Evolutionary conservation across 805 yeast genomes (phyloP).

Genomic region (Hanseniaspora guilliermondii): DNA sequence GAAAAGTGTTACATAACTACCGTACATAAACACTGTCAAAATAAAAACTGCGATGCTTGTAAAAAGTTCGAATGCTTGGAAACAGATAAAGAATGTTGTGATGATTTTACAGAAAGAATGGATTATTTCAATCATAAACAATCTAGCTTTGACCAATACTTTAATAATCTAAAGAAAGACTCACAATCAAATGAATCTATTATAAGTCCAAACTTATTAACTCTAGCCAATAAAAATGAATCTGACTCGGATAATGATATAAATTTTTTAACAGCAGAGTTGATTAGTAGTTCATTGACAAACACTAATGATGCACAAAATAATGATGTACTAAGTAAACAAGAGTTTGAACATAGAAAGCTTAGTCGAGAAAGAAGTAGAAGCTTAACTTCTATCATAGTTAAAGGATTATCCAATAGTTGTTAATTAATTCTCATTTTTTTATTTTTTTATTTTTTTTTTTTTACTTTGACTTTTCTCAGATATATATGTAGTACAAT

Average conservation of each 20-base stretch:
- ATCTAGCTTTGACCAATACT: conserved; percentile 5
- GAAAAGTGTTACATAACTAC: neutral
- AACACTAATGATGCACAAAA: neutral
- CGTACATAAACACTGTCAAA: neutral
- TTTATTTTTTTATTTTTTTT: too few species aligned
- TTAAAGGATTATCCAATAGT: conserved; percentile 7
- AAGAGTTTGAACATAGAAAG: conserved; percentile 1
- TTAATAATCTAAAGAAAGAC: neutral
- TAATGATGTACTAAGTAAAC: neutral
- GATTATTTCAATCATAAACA: conserved; percentile 6
- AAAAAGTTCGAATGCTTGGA: neutral
- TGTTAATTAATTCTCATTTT: neutral
- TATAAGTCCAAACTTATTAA: neutral
- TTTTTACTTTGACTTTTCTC: too few species aligned
- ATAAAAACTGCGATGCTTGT: neutral
- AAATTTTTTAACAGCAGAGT: neutral
- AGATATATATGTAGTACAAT: too few species aligned
- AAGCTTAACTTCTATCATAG: conserved; percentile 4
- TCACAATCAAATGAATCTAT: neutral
- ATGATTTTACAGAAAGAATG: conserved; percentile 10
- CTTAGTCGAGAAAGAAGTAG: conserved; percentile 7
- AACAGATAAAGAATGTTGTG: neutral
- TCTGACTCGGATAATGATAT: neutral
- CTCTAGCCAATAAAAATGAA: neutral
- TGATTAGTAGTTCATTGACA: neutral